phyloP scores from a whole-genome alignment of 2,329 filamentous ascomycete species.

The Fusarium continuum region DNA sequence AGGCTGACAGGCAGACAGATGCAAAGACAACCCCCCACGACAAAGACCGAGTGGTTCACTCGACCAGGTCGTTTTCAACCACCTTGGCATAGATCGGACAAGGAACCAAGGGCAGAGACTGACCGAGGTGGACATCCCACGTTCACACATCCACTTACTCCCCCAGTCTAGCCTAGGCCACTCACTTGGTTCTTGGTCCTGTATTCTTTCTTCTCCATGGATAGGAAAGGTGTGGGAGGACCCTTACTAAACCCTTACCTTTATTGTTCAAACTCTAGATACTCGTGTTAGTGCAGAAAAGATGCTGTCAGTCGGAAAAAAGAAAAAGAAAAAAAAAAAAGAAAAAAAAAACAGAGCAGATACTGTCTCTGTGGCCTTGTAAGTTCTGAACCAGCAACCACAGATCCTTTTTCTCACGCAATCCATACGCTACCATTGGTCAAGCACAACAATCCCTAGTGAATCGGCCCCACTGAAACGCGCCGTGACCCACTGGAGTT shows the following conservation, averaged over 20 bases:
- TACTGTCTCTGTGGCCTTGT: background rate
- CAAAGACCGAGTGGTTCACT: background rate
- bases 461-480: constrained; percentile 9
- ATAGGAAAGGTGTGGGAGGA: background rate
- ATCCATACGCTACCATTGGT: constrained; percentile 27
- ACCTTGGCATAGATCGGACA: background rate
- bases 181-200: background rate
- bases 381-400: background rate
- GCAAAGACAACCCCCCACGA: background rate
- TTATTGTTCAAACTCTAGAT: background rate
- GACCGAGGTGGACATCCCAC: background rate
- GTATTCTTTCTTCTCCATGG: background rate
- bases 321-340: background rate
- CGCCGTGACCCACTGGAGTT: constrained; percentile 17
- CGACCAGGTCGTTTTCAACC: background rate
- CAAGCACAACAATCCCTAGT: background rate
- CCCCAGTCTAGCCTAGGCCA: background rate
- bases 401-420: constrained; percentile 1
- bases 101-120: background rate
- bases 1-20: background rate
- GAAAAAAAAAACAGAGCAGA: background rate
- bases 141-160: background rate
- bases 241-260: background rate
- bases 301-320: background rate
- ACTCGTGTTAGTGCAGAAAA: constrained; percentile 2